phyloP scores from a whole-genome alignment of 345 rosid species.

The Heritiera littoralis region DNA sequence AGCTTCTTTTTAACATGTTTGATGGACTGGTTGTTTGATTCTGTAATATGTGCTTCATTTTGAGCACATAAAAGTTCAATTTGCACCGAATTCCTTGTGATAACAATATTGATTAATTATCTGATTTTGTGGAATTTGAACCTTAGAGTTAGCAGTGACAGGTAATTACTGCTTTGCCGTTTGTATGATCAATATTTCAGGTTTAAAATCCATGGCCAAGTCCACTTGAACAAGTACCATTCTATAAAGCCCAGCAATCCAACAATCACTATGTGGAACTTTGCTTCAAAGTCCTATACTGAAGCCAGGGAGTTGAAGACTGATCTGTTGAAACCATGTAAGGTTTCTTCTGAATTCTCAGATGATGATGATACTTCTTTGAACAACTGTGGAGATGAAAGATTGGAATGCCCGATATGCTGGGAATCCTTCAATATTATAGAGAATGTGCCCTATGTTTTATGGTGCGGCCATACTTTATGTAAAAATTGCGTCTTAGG shows the following conservation, averaged over 20 bases:
- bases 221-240: conserved; percentile 5
- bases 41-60: background rate
- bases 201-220: conserved; percentile 6
- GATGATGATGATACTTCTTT: conserved; percentile 32
- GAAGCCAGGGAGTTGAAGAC: conserved; percentile 29
- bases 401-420: conserved; percentile 68
- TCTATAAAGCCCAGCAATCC: background rate
- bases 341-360: conserved; percentile 39
- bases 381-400: conserved; percentile 39
- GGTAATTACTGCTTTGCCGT: background rate
- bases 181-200: conserved; percentile 4
- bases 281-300: conserved; percentile 34
- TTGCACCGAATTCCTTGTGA: background rate
- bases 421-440: conserved; percentile 71
- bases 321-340: conserved; percentile 21
- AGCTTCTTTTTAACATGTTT: background rate
- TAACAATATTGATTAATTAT: background rate
- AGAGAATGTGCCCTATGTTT: conserved; percentile 66
- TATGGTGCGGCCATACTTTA: conserved; percentile 78
- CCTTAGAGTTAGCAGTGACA: background rate
- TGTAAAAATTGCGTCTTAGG: conserved; percentile 66
- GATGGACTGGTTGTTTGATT: background rate
- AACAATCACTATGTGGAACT: conserved; percentile 35
- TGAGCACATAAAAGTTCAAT: background rate
- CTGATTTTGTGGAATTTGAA: background rate